Conservation (phyloP, 148 eudicot species). For the Camellia japonica region DNA sequence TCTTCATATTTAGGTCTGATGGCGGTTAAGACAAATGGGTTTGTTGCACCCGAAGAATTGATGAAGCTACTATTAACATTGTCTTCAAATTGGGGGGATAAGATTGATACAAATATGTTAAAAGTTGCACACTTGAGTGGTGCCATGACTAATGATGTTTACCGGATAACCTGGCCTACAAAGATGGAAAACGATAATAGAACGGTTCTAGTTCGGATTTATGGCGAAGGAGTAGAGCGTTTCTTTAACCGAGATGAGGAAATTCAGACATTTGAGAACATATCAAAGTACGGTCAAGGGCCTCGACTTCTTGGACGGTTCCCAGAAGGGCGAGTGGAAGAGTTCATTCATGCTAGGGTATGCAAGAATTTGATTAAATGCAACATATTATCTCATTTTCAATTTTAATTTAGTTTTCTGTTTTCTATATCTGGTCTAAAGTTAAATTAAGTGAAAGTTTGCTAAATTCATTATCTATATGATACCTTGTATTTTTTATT, state of each 20-base stretch:
- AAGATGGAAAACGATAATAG: conserved; percentile 30
- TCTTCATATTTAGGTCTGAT: conserved; percentile 20
- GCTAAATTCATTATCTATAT: background rate
- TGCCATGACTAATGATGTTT: conserved; percentile 93
- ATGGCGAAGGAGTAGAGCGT: conserved; percentile 85
- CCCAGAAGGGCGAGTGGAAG: conserved; percentile 80
- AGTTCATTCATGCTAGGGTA: conserved; percentile 95
- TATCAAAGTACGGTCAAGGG: conserved; percentile 73
- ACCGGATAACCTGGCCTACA: conserved; percentile 65
- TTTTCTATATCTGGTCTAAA: background rate
- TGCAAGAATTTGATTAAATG: background rate
- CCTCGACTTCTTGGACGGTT: conserved; percentile 75
- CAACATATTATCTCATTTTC: no score
- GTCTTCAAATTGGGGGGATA: conserved; percentile 76
- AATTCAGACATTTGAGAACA: conserved; percentile 63
- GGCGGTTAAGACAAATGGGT: conserved; percentile 72
- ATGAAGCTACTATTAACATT: conserved; percentile 51
- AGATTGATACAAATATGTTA: conserved; percentile 40
- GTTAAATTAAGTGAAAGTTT: background rate
- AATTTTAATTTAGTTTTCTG: background rate
- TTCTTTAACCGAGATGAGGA: conserved; percentile 86
- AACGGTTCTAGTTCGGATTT: conserved; percentile 66
- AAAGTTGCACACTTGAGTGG: conserved; percentile 69
- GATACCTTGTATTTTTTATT: background rate
- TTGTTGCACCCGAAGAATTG: conserved; percentile 62